Evolutionary conservation across 2,329 filamentous ascomycete genomes (phyloP), one percentile per base, ranked within the genome.

Genomic region (Pseudogymnoascus sp.): DNA sequence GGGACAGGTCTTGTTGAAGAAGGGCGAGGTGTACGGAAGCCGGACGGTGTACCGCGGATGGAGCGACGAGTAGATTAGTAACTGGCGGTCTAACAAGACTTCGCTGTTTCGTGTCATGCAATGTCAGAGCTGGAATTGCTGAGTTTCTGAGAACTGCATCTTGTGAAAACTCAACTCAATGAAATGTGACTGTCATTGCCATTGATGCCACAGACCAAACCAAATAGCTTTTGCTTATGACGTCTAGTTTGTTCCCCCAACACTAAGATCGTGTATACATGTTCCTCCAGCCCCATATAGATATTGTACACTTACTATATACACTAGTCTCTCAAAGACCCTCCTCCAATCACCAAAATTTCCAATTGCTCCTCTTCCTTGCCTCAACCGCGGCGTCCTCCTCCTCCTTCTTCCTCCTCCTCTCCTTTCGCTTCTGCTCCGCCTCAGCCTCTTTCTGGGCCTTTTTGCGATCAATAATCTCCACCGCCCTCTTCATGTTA

Each of bases 1-100:
- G 77, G 79, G 79, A 62, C 90, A 91, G 86, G 86, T 90, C 66
- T 68, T 95, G 28, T 78, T 98, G 67, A 93, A 90, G 82, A 93
- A 89, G 79, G 93, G 93, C 0, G 82, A 93, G 74, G 86, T 85
- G 66, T 98, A 91, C 75, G 93, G 93, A 1, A 85, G 86, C 67
- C 85, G 86, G 68, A 92, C 89, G 69, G 87, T 96, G 67, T 98
- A 96, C 79, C 87, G 86, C 73, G 90, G 86, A 0, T 98, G 93
- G 93, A 85, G 88, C 75, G 86, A 85, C 67, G 66, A 69, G 66
- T 41, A n/a, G n/a, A 41, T 16, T 41, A 41, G 16, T 11, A 43
- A 21, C 39, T 10, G 39, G 16, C 16, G 39, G 7, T 19, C 39
- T 16, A 43, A 19, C 16, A 21, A 23, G 11, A 21, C 19, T 23